A percentile compares a stretch with the other conserved stretches of the same genome.
Conservation (phyloP, 768 basidiomycete species). For the Leccinum sublutescens region DNA sequence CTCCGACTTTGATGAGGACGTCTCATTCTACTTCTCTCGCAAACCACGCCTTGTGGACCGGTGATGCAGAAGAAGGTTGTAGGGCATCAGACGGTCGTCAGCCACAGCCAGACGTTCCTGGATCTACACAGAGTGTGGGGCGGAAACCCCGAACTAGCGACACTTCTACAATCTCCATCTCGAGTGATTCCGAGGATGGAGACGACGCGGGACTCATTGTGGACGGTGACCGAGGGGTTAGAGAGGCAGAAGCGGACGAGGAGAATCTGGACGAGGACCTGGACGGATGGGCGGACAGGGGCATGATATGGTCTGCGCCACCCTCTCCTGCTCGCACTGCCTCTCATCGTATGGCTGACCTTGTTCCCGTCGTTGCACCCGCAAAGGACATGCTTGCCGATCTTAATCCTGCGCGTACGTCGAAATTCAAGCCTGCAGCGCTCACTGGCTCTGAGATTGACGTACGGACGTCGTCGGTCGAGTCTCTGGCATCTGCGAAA, state of each 20-base stretch:
- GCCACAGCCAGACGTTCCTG: not conserved
- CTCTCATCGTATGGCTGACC: not conserved
- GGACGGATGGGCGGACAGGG: slow-evolving; percentile 19
- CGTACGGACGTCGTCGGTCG: not conserved
- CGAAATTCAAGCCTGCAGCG: slow-evolving; percentile 21
- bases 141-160: too few species aligned
- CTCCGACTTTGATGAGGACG: slow-evolving; percentile 11
- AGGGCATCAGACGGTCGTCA: not conserved
- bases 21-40: not conserved
- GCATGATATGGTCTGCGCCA: slow-evolving; percentile 27
- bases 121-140: too few species aligned
- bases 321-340: slow-evolving; percentile 10
- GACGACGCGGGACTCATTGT: not conserved
- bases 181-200: slow-evolving; percentile 24
- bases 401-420: slow-evolving; percentile 4
- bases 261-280: slow-evolving; percentile 1
- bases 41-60: not conserved
- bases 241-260: not conserved
- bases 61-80: not conserved
- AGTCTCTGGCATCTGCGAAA: not conserved
- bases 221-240: not conserved
- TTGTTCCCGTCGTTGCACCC: not conserved
- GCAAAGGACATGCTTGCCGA: not conserved
- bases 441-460: not conserved
- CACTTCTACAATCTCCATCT: too few species aligned